A percentile compares a stretch with the other conserved stretches of the same genome.
Evolutionary conservation across 129 eudicot species (phyloP).

Genomic region (Glebionis coronaria): DNA sequence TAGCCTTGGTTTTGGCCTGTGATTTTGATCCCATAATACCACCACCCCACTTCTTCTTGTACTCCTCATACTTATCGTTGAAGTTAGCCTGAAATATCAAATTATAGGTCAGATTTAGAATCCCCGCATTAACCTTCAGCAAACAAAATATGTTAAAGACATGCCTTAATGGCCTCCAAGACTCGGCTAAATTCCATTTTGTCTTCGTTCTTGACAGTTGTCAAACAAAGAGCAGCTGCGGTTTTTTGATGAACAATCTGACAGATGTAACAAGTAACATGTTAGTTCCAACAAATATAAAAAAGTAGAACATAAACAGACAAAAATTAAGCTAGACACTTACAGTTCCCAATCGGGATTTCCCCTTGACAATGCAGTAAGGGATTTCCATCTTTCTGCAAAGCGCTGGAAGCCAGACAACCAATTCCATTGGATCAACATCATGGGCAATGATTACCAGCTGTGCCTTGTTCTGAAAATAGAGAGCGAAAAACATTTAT

Average conservation of each 20-base stretch:
- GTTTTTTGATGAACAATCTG: slow-evolving; percentile 62
- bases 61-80: slow-evolving; percentile 60
- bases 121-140: neutral
- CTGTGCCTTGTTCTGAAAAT: slow-evolving; percentile 66
- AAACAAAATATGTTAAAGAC: neutral
- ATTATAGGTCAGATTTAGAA: neutral
- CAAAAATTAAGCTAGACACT: slow-evolving; percentile 1
- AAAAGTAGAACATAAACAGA: neutral
- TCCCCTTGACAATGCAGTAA: slow-evolving; percentile 92
- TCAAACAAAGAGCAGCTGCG: slow-evolving; percentile 55
- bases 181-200: slow-evolving; percentile 60
- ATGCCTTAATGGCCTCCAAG: slow-evolving; percentile 58
- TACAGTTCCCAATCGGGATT: slow-evolving; percentile 64
- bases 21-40: slow-evolving; percentile 69
- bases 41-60: slow-evolving; percentile 67
- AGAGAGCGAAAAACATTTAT: neutral
- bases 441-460: slow-evolving; percentile 88
- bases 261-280: neutral
- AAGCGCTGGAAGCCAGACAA: slow-evolving; percentile 66
- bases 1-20: slow-evolving; percentile 59
- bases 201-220: slow-evolving; percentile 59
- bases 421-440: slow-evolving; percentile 69
- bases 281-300: neutral
- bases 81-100: slow-evolving; percentile 47
- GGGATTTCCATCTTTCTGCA: slow-evolving; percentile 79